Evolutionary conservation across 768 basidiomycete genomes (phyloP), one percentile per base, ranked within the genome.

Genomic region (Termitomyces sp.): DNA sequence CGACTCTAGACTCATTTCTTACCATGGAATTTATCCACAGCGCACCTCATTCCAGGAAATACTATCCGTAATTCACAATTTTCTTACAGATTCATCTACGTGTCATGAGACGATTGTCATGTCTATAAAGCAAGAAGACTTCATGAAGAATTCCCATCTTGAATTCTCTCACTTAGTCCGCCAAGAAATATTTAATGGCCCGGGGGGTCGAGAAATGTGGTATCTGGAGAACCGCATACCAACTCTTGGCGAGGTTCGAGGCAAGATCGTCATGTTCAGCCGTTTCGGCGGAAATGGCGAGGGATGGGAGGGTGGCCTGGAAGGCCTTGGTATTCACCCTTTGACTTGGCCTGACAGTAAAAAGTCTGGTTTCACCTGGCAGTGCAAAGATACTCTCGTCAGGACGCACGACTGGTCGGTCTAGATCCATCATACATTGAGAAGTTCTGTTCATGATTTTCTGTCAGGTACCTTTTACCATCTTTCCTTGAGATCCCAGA

Each of bases 41-140:
- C 76, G 81, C 50, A 80, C 86, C 0, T 73, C 86, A 0, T 93
- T 95, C 70, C 72, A 79, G 54, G 75, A 78, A 34, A 87, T 95
- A 51, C 78, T 96, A 11, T 58, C 70, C 5, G 78, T 79, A 18
- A 68, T 95, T 9, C 77, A 86, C 63, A 62, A 71, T 4, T 96
- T 91, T 72, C 81, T 95, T 41, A 79, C 79, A 8, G 76, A 81
- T 0, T 78, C 84, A 0, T 63, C 65, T 4, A 82, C 89, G 1
- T 76, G 74, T 9, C 78, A 76, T 31, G 95, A 96, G 70, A 89
- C 89, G 0, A 70, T 97, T 37, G 81, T 97, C 31, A 85, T 95
- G 76, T 94, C 88, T 16, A 81, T 98, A 68, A 95, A 96, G 71
- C 90, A 95, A 68, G 95, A 98, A 69, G 88, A 92, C 63, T 84